These are phyloP conservation scores for Gloeopeniophorella convolvens DNA, from an alignment of 768 basidiomycete genomes.

Conservation along the genomic window DNA sequence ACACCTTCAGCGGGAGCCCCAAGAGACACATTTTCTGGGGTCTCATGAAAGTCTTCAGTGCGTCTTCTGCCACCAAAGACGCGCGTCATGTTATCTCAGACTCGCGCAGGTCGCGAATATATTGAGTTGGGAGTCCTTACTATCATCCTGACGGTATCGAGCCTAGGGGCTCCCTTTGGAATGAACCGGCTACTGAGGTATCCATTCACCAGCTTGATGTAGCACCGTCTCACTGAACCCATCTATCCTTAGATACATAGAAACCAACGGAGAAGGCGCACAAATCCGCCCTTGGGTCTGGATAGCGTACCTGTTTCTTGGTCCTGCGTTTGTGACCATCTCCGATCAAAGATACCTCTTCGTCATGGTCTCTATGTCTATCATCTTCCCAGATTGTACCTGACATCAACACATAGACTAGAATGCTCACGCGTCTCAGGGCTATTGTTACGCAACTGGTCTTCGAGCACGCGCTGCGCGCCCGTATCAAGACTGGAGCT, in stretches of 20 bases:
- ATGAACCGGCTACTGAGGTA: slow-evolving; percentile 30
- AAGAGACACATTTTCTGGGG: slow-evolving; percentile 25
- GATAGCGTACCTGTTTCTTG: slow-evolving; percentile 46
- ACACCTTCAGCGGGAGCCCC: slow-evolving; percentile 19
- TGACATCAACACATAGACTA: slow-evolving; percentile 23
- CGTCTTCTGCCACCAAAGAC: not conserved
- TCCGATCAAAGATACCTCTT: slow-evolving; percentile 50
- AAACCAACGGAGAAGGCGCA: slow-evolving; percentile 42
- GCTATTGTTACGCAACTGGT: slow-evolving; percentile 47
- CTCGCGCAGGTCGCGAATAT: slow-evolving; percentile 15
- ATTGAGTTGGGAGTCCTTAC: slow-evolving; percentile 2
- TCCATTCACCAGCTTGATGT: not conserved
- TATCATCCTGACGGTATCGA: slow-evolving; percentile 14
- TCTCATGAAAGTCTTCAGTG: slow-evolving; percentile 22
- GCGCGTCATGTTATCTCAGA: not conserved
- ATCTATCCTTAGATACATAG: slow-evolving; percentile 47
- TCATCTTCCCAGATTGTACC: too few relatives aligned
- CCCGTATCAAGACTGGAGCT: slow-evolving; percentile 45
- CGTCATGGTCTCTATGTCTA: slow-evolving; percentile 26
- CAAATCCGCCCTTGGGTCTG: slow-evolving; percentile 63
- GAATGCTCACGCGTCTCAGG: slow-evolving; percentile 35
- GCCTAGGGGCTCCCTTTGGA: slow-evolving; percentile 27
- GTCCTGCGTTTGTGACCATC: slow-evolving; percentile 38
- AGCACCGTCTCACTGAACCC: not conserved
- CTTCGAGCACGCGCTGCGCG: slow-evolving; percentile 49